Conservation (phyloP, 169 alveolate species). For the Plasmodium billcollinsi region DNA sequence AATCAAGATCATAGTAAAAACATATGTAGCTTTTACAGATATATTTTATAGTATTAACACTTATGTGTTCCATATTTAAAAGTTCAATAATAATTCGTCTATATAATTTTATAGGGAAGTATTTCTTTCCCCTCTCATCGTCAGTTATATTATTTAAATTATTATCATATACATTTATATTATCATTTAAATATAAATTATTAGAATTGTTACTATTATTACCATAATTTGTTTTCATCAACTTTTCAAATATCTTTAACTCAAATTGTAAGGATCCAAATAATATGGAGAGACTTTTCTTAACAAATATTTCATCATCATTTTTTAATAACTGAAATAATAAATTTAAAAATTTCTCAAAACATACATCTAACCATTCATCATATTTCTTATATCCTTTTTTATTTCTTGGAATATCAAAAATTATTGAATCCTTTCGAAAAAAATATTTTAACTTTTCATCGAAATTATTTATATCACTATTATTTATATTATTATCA, state of each 20-base stretch:
- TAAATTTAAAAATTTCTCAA: constrained; percentile 52
- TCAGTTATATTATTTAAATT: neutral
- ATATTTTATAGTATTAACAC: constrained; percentile 31
- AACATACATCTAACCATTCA: constrained; percentile 67
- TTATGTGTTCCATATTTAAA: constrained; percentile 17
- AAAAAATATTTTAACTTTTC: constrained; percentile 41
- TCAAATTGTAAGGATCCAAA: constrained; percentile 68
- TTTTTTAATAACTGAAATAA: constrained; percentile 57
- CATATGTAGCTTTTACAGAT: constrained; percentile 55
- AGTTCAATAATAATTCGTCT: constrained; percentile 20
- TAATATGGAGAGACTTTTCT: constrained; percentile 44
- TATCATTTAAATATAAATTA: too few species aligned
- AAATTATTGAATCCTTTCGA: constrained; percentile 32
- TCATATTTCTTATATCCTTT: constrained; percentile 51
- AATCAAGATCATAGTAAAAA: constrained; percentile 43
- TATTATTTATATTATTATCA: neutral
- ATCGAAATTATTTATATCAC: neutral
- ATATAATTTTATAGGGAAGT: constrained; percentile 64
- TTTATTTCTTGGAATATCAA: constrained; percentile 5
- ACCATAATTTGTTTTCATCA: neutral
- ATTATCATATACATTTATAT: too few species aligned
- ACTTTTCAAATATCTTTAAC: constrained; percentile 36
- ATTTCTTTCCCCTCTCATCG: neutral
- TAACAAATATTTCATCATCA: constrained; percentile 67
- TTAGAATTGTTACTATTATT: neutral